Base-by-base conservation (phyloP, 1,284 basidiomycete species). In the Bjerkandera adusta region DNA sequence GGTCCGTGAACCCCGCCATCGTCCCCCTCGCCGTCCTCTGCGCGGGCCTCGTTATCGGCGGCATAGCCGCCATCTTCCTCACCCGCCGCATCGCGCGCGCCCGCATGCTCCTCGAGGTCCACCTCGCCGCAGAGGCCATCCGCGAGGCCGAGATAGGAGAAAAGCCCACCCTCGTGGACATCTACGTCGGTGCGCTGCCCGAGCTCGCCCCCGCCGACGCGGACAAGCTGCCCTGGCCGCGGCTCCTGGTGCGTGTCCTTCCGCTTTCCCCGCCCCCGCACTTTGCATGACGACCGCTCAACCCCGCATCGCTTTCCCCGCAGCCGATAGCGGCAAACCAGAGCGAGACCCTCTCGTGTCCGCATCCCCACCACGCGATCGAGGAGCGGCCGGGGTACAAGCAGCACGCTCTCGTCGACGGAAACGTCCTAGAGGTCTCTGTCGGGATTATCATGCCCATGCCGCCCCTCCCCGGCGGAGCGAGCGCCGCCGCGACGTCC, bases 11-110 rank as follows among this genome's bases (percentile, higher is more conserved):
- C 41, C 25, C 49, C n/a, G 45, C 26, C n/a, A 38, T 51, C 29
- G 45, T 51, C 36, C 49, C 49, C 5, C 49, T 51, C 45, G 39
- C 45, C 27, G 45, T 51, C 16, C 45, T 51, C 5, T 47, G 49
- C 49, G 37, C 36, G 2, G 40, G 45, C 18, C 45, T 51, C 36
- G 20, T 51, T 33, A 3, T 47, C 27, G 49, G 49, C 27, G 49
- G 49, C 20, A 25, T 51, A 11, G 45, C 49, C 26, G 39, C 45
- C n/a, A 25, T 51, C 12, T 22, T 33, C 29, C 22, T 51, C 20
- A 51, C 49, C 13, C 45, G 49, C 20, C 27, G 34, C 27, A 47
- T 51, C 33, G 40, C 49, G 11, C 8, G 39, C 7, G 25, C 30
- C 27, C 39, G 49, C 5, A 13, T 43, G 7, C 34, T 43, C 7